phyloP scores from a whole-genome alignment of 345 rosid species.

The Lumnitzera littorea region DNA sequence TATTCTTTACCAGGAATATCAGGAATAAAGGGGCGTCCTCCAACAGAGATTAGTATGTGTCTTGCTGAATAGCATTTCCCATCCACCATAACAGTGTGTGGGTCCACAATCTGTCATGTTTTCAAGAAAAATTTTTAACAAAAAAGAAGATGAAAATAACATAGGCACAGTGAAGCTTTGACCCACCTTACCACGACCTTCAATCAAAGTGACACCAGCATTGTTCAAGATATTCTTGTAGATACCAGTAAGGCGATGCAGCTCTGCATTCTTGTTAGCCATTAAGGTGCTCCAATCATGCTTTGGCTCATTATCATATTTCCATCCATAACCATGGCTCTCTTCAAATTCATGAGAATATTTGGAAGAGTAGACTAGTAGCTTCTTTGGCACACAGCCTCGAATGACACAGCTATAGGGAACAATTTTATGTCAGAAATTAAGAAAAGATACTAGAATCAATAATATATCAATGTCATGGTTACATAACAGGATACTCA shows the following conservation, averaged over 20 bases:
- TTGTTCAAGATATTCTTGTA: conserved; percentile 69
- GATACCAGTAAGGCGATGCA: conserved; percentile 81
- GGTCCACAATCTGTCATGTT: conserved; percentile 58
- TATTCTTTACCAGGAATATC: conserved; percentile 83
- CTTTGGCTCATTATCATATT: conserved; percentile 60
- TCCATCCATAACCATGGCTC: conserved; percentile 91
- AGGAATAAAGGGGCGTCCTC: conserved; percentile 88
- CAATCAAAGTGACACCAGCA: conserved; percentile 64
- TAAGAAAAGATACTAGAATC: neutral
- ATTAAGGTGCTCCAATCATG: conserved; percentile 94
- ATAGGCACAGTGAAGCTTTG: neutral
- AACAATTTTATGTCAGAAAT: conserved; percentile 1
- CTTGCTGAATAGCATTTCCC: conserved; percentile 72
- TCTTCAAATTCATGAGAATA: conserved; percentile 88
- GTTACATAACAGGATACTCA: neutral
- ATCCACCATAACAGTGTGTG: conserved; percentile 79
- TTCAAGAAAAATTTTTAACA: neutral
- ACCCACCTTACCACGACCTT: conserved; percentile 94
- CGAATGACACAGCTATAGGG: conserved; percentile 74
- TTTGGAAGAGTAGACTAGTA: conserved; percentile 84
- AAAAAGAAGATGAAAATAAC: neutral
- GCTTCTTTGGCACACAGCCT: conserved; percentile 96
- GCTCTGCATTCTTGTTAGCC: conserved; percentile 89
- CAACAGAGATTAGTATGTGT: conserved; percentile 74
- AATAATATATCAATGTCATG: neutral